These are phyloP conservation scores for Neodidymelliopsis sp. DNA, from an alignment of 2,329 filamentous ascomycete genomes.

Conservation along the genomic window DNA sequence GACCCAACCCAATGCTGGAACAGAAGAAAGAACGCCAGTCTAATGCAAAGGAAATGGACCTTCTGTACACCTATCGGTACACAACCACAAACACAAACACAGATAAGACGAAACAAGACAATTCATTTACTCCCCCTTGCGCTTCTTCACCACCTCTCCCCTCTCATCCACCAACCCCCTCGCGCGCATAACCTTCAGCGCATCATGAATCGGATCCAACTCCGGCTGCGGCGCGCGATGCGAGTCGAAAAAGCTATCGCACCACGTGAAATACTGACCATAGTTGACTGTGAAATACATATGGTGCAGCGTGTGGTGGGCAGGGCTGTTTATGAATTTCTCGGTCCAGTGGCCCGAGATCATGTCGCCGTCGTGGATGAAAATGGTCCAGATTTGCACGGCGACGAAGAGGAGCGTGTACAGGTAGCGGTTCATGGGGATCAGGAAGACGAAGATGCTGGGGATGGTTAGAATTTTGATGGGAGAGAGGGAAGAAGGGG, in stretches of 20 bases:
- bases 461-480: conserved; percentile 17
- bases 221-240: conserved; percentile 55
- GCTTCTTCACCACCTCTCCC: conserved; percentile 48
- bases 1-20: too few species aligned
- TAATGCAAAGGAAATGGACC: too few species aligned
- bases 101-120: too few species aligned
- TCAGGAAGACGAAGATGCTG: conserved; percentile 56
- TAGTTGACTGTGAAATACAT: conserved; percentile 61
- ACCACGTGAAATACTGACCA: conserved; percentile 60
- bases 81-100: too few species aligned
- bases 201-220: conserved; percentile 56
- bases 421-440: conserved; percentile 56
- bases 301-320: conserved; percentile 59
- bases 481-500: too few species aligned
- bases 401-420: conserved; percentile 55
- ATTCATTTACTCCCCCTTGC: conserved; percentile 17
- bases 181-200: conserved; percentile 54
- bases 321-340: conserved; percentile 58
- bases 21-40: too few species aligned
- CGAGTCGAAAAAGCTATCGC: conserved; percentile 56
- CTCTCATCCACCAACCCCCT: conserved; percentile 57
- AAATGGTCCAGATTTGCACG: conserved; percentile 60
- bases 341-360: conserved; percentile 58
- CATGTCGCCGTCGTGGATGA: conserved; percentile 61
- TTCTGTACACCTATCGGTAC: too few species aligned